phyloP scores from a whole-genome alignment of 1,139 yeast species.

The Yamadazyma blattariae region DNA sequence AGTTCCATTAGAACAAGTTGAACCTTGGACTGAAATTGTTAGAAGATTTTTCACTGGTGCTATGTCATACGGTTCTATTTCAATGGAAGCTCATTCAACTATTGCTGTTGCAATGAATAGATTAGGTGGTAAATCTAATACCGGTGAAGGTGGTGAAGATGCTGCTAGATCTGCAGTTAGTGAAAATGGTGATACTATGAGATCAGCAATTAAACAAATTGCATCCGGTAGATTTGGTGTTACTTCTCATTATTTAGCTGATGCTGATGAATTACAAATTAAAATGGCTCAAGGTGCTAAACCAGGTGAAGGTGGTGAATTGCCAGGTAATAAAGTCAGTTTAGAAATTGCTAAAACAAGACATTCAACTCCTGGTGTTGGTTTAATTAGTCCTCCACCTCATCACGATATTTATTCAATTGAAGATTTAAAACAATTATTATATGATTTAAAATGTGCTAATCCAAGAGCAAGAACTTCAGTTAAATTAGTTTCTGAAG shows the following conservation, averaged over 20 bases:
- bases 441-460: slow-evolving; percentile 93
- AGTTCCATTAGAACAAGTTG: slow-evolving; percentile 95
- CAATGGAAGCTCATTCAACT: slow-evolving; percentile 98
- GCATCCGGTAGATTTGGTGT: slow-evolving; percentile 99
- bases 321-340: slow-evolving; percentile 93
- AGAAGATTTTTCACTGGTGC: slow-evolving; percentile 98
- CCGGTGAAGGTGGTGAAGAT: slow-evolving; percentile 99
- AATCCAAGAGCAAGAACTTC: slow-evolving; percentile 97
- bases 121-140: slow-evolving; percentile 94
- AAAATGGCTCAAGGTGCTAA: slow-evolving; percentile 99
- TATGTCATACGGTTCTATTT: slow-evolving; percentile 97
- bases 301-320: slow-evolving; percentile 99
- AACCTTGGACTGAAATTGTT: slow-evolving; percentile 99
- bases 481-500: slow-evolving; percentile 94
- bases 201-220: slow-evolving; percentile 96
- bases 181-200: slow-evolving; percentile 93
- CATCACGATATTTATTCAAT: slow-evolving; percentile 98
- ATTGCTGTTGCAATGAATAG: slow-evolving; percentile 98
- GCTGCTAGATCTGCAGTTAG: slow-evolving; percentile 80
- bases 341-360: slow-evolving; percentile 89
- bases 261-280: slow-evolving; percentile 96
- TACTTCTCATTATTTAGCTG: slow-evolving; percentile 88
- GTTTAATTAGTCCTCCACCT: slow-evolving; percentile 96
- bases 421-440: slow-evolving; percentile 95
- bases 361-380: slow-evolving; percentile 96